Base-by-base conservation (phyloP, 2,329 filamentous ascomycete species). In the Hypoxylon sp. region DNA sequence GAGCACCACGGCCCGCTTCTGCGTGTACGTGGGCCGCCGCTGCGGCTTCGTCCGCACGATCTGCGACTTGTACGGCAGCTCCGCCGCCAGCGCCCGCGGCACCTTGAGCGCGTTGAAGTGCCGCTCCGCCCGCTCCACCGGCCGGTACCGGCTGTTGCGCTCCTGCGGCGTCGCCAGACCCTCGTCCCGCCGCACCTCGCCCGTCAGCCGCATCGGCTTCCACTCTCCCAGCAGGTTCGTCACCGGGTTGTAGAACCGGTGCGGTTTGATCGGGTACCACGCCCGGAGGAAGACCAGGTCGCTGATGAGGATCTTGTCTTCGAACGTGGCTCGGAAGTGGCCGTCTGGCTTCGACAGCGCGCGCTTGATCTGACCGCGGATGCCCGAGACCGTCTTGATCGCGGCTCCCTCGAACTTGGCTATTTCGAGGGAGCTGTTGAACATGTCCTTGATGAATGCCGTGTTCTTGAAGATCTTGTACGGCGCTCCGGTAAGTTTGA, bases 381-480 rank as follows among this genome's bases (percentile, higher is more conserved):
- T 88, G 48, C 96, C 96, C 1, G 93, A 97, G 20, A 99, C 96
- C 0, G 96, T 99, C 72, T 93, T 92, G 78, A 99, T 94, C 53
- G 91, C 88, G 8, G 95, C 95, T 55, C 95, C 95, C 78, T 99
- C 95, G 71, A 99, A 99, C 73, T 98, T 99, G 70, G 95, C 94
- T 64, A 99, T 95, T 74, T 99, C 95, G 37, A 99, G 87, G 0
- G 92, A 83, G 0, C 89, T 88, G 72, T 86, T 92, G 82, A 99
- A 99, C 95, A 99, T 99, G 78, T 96, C 92, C 75, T 95, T 96
- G 78, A 99, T 92, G 74, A 99, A 99, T 33, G 95, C 93, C 0
- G 95, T 99, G 79, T 99, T 99, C 78, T 97, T 97, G 86, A 96
- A 98, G 76, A 98, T 96, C 79, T 98, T 98, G 83, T 95, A 96